Evolutionary conservation across 306 rosid genomes (phyloP).

Genomic region (Hippophae tibetana): DNA sequence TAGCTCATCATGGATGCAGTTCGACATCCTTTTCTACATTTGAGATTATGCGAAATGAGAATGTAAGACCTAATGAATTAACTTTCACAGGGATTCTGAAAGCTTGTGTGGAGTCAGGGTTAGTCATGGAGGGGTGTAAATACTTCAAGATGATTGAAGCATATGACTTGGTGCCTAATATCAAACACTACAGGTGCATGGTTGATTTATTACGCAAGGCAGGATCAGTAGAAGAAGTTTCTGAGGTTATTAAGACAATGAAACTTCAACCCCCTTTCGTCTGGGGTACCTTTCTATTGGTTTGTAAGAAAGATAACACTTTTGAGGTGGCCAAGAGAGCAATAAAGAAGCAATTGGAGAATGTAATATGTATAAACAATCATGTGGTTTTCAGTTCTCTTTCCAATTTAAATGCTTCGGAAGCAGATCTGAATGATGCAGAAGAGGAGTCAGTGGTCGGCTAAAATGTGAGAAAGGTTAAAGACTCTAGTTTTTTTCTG

Average conservation of each 20-base stretch:
- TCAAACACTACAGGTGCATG: constrained; percentile 56
- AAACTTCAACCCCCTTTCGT: constrained; percentile 38
- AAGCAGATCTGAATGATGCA: constrained; percentile 50
- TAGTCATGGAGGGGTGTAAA: constrained; percentile 36
- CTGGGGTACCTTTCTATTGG: constrained; percentile 42
- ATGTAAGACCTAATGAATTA: constrained; percentile 45
- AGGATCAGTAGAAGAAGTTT: constrained; percentile 54
- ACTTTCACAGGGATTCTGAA: constrained; percentile 56
- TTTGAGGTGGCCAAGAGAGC: constrained; percentile 55
- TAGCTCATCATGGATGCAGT: constrained; percentile 35
- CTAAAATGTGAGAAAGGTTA: constrained; percentile 28
- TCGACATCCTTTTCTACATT: constrained; percentile 34
- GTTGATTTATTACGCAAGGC: constrained; percentile 53
- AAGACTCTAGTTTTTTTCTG: constrained; percentile 31
- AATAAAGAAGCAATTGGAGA: constrained; percentile 30
- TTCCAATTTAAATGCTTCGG: constrained; percentile 46
- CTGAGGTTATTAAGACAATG: constrained; percentile 38
- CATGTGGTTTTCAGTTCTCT: constrained; percentile 42
- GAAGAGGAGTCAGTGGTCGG: constrained; percentile 34
- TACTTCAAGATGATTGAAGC: constrained; percentile 53
- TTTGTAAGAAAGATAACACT: constrained; percentile 48
- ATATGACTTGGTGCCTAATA: constrained; percentile 31
- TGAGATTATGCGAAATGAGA: constrained; percentile 36
- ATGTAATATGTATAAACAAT: constrained; percentile 33
- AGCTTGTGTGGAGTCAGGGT: constrained; percentile 48